Evolutionary conservation across 108 stramenopile genomes (phyloP).

Genomic region (Discostella stelligeroides): DNA sequence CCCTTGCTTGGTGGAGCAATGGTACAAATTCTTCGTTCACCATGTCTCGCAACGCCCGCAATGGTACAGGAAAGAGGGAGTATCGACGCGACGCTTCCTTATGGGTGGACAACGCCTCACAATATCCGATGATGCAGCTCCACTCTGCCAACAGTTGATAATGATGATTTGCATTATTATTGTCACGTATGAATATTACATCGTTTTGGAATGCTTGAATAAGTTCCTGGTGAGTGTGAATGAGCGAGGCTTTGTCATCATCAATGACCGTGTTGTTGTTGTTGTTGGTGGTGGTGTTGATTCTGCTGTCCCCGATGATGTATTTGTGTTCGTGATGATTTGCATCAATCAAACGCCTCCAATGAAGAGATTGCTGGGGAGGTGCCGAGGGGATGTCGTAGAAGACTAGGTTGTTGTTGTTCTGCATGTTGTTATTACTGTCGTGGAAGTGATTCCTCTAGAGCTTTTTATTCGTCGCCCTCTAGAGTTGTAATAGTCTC

Average conservation of each 20-base stretch:
- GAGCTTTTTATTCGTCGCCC: no score
- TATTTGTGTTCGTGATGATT: no score
- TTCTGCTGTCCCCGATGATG: no score
- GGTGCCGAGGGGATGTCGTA: no score
- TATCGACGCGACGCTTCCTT: constrained; percentile 45
- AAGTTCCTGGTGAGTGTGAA: constrained; percentile 45
- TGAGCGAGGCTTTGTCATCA: constrained; percentile 2
- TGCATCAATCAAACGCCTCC: no score
- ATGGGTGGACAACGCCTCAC: constrained; percentile 65
- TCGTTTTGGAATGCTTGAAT: constrained; percentile 32
- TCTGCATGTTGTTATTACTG: no score
- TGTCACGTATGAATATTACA: constrained; percentile 13
- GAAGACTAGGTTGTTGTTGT: no score
- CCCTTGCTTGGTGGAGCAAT: constrained; percentile 5
- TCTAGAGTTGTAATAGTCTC: no score
- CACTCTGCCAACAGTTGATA: constrained; percentile 50
- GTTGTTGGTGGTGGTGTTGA: no score
- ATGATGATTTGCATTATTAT: constrained; percentile 5
- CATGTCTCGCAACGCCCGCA: constrained; percentile 44
- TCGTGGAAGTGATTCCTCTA: no score
- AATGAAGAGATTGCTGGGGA: no score
- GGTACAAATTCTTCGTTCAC: constrained; percentile 46
- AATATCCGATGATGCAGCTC: constrained; percentile 65
- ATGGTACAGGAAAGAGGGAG: constrained; percentile 54
- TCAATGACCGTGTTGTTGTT: no score